Conservation (phyloP, 164 flowering plant species). For the Tetracentron sinense region DNA sequence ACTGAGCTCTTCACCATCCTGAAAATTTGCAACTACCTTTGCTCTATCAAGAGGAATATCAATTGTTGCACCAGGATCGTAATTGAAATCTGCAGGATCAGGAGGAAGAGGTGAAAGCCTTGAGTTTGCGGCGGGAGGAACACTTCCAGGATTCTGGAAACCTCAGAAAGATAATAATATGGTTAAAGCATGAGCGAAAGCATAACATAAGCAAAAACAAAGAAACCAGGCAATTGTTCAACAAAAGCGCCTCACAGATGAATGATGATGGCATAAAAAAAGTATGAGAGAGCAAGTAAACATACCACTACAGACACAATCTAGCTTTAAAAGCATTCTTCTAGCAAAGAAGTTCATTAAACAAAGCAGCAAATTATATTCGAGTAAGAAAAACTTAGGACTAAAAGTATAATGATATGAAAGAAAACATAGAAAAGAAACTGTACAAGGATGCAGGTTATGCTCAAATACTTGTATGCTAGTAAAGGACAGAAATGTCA, state of each 20-base stretch:
- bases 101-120: conserved; percentile 95
- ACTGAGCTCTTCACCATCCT: too few relatives aligned
- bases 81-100: conserved; percentile 78
- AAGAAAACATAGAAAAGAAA: neutral
- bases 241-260: neutral
- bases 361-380: neutral
- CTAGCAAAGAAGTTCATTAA: neutral
- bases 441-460: neutral
- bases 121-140: conserved; percentile 59
- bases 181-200: neutral
- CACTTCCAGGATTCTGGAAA: conserved; percentile 58
- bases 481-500: too few relatives aligned
- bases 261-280: neutral
- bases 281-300: neutral
- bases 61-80: conserved; percentile 62
- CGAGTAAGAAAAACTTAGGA: neutral
- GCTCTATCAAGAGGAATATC: conserved; percentile 80
- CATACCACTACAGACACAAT: neutral
- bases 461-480: neutral
- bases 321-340: neutral
- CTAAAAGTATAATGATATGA: neutral
- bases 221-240: neutral
- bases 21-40: conserved; percentile 27
- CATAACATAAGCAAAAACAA: neutral
- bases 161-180: neutral